Base-by-base conservation (phyloP, 2,329 filamentous ascomycete genomes). In the Pseudocercospora macadamiae region DNA sequence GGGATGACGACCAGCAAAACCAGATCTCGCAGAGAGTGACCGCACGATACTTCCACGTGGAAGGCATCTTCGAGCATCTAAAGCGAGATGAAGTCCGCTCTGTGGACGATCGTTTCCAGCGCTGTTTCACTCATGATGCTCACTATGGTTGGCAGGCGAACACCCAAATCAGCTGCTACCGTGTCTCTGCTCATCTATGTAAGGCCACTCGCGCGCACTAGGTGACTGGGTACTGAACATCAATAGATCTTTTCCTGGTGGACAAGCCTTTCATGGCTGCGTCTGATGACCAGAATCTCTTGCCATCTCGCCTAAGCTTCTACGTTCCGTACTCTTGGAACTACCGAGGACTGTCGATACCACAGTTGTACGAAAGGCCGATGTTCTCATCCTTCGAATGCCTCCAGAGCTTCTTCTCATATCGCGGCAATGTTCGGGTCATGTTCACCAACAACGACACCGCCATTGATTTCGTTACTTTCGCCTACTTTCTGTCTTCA, bases 401-500 rank as follows among this genome's bases (percentile, higher is more conserved):
- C 10, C 19, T 54, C 25, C 36, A 48, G 18, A 54, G 12, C 14
- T 42, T 55, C 23, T 19, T 60, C 34, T 45, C 45, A 4, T 42
- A 52, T 28, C 45, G 16, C 3, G 57, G 45, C 51, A 54, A 6
- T 28, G 12, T 28, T 14, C 14, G 7, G 7, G 25, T 18, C n/a
- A 48, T 1, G 51, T 53, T 36, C 3, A 12, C 9, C 19, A 37
- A 3, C 39, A 19, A 47, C 14, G 3, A n/a, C 4, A 21, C 7
- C n/a, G 45, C 57, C 4, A 26, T 55, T 9, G 21, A 23, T 6
- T 21, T 16, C 12, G 39, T 30, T 7, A 26, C 34, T 2, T 47
- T 61, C n/a, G 16, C 49, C 21, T 49, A 58, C 28, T 34, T 58
- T n/a, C 44, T 61, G 1, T 30, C 51, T 6, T 34, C 55, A 8